phyloP scores from a whole-genome alignment of 106 monocot species.

The Narthecium ossifragum region DNA sequence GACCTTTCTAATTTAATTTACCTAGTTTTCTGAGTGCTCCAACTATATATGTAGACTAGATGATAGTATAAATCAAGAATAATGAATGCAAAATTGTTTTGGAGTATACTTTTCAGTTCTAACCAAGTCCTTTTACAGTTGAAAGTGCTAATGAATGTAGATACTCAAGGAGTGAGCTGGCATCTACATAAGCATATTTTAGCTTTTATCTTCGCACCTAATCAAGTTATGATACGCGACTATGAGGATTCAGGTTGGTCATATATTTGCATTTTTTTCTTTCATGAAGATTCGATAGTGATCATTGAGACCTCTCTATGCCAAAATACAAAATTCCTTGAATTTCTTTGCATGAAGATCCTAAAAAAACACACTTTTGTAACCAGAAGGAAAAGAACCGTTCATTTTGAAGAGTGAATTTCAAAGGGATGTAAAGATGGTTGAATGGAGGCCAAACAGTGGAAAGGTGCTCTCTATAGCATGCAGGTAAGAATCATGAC shows the following conservation, averaged over 20 bases:
- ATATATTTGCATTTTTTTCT: neutral
- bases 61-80: neutral
- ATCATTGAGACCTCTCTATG: neutral
- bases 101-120: neutral
- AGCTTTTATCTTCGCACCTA: conserved; percentile 88
- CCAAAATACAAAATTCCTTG: neutral
- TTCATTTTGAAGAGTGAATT: conserved; percentile 66
- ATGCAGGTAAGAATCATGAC: conserved; percentile 53
- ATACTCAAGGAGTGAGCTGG: conserved; percentile 70
- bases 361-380: conserved; percentile 3
- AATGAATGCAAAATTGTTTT: neutral
- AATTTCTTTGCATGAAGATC: neutral
- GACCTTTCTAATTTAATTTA: neutral
- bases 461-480: conserved; percentile 81
- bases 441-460: conserved; percentile 92
- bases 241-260: conserved; percentile 78
- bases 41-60: no score
- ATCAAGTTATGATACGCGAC: conserved; percentile 72
- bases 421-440: conserved; percentile 62
- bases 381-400: conserved; percentile 63
- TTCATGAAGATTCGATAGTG: neutral
- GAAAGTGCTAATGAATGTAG: conserved; percentile 34
- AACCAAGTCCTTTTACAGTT: conserved; percentile 34
- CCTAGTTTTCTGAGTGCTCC: neutral
- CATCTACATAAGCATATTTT: conserved; percentile 72